These are phyloP conservation scores for Alliaria petiolata DNA, from an alignment of 345 rosid genomes.

Conservation along the genomic window DNA sequence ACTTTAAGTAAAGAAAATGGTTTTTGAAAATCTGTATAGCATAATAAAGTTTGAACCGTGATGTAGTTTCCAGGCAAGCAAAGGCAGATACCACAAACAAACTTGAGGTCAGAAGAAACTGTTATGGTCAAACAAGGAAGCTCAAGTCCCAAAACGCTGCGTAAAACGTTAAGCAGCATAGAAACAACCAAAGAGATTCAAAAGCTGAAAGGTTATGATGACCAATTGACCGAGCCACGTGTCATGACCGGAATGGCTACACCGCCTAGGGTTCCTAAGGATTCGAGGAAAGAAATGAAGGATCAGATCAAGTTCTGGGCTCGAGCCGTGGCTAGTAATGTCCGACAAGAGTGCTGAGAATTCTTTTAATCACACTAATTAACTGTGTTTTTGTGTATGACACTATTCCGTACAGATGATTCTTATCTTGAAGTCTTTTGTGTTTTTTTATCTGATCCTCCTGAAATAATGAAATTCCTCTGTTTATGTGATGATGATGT, in stretches of 20 bases:
- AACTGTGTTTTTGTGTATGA: constrained; percentile 1
- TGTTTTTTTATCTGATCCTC: constrained; percentile 6
- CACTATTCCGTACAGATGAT: constrained; percentile 20
- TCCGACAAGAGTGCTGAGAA: constrained; percentile 44
- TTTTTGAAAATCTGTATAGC: not conserved
- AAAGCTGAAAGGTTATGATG: constrained; percentile 44
- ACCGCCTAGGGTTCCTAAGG: constrained; percentile 39
- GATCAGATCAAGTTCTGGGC: constrained; percentile 72
- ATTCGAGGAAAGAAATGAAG: constrained; percentile 49
- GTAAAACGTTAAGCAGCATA: constrained; percentile 47
- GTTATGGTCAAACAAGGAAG: constrained; percentile 26
- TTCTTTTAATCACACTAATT: constrained; percentile 3
- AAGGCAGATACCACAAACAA: constrained; percentile 39
- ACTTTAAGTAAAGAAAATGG: not conserved
- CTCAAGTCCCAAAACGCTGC: constrained; percentile 27
- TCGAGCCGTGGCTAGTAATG: constrained; percentile 62
- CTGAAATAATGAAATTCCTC: constrained; percentile 29
- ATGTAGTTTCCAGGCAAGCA: constrained; percentile 12
- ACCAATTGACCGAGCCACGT: constrained; percentile 37
- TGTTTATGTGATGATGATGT: constrained; percentile 31
- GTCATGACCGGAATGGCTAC: constrained; percentile 23
- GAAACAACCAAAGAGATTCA: constrained; percentile 50
- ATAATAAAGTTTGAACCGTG: not conserved
- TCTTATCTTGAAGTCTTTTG: constrained; percentile 7
- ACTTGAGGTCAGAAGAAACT: constrained; percentile 29